A percentile compares a stretch with the other conserved stretches of the same genome.
These are phyloP conservation scores for Cordyceps javanica DNA, from an alignment of 2,329 filamentous ascomycete genomes.

Conservation along the genomic window DNA sequence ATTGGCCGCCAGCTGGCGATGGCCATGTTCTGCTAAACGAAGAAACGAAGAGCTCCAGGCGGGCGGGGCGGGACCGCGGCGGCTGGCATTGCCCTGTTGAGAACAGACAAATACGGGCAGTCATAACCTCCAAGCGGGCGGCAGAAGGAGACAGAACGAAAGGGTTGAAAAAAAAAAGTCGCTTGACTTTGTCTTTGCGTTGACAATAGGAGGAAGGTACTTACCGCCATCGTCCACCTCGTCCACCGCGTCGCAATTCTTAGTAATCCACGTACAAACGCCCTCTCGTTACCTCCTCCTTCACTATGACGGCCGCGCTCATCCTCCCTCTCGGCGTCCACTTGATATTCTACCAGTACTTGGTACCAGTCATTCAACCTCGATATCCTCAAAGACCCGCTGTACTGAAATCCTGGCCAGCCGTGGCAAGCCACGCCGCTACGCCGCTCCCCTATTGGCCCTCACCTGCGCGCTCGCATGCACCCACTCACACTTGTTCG, in stretches of 20 bases:
- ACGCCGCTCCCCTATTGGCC: background rate
- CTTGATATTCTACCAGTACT: background rate
- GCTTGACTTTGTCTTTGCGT: too few species aligned
- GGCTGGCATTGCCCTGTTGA: background rate
- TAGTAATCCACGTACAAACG: background rate
- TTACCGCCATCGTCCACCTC: background rate
- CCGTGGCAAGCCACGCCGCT: background rate
- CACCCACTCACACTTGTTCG: conserved; percentile 2
- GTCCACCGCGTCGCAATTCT: background rate
- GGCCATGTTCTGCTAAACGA: background rate
- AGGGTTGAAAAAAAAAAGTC: background rate
- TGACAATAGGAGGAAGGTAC: too few species aligned
- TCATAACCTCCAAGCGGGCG: background rate
- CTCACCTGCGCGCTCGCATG: background rate
- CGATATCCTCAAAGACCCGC: conserved; percentile 3
- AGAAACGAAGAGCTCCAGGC: background rate
- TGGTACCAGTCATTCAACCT: background rate
- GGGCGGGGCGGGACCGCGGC: background rate
- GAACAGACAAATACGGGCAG: background rate
- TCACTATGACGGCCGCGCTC: background rate
- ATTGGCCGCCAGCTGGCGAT: background rate
- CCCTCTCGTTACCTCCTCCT: background rate
- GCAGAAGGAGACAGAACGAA: background rate
- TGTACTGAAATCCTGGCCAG: background rate
- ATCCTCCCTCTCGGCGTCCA: background rate